Percentiles rank a stretch among this genome's conserved stretches.
phyloP scores from a whole-genome alignment of 805 yeast genomes.

The Lipomyces chichibuensis region DNA sequence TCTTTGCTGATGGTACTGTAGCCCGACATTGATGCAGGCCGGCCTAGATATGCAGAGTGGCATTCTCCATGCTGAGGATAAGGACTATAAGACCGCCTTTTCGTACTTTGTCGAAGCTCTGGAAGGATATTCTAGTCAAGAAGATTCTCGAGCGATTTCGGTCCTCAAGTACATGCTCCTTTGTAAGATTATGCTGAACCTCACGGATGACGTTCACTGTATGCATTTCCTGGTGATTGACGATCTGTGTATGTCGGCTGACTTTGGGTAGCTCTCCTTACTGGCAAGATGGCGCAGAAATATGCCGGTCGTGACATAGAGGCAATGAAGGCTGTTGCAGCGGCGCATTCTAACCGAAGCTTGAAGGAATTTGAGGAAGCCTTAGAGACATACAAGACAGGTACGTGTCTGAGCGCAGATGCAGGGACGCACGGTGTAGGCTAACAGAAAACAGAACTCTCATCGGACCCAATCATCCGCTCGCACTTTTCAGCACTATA shows the following conservation, averaged over 20 bases:
- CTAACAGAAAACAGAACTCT: constrained; percentile 56
- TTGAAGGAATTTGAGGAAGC: constrained; percentile 89
- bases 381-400: constrained; percentile 57
- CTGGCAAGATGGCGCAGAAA: constrained; percentile 71
- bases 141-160: constrained; percentile 59
- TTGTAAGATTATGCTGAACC: constrained; percentile 89
- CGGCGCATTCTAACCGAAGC: constrained; percentile 87
- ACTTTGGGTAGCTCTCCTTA: constrained; percentile 52
- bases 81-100: constrained; percentile 93
- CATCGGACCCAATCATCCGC: constrained; percentile 84
- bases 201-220: constrained; percentile 80
- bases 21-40: constrained; percentile 88
- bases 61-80: constrained; percentile 92
- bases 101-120: constrained; percentile 95
- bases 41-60: constrained; percentile 96
- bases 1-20: not conserved
- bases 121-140: constrained; percentile 79
- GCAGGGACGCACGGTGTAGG: not conserved
- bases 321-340: constrained; percentile 92
- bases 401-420: constrained; percentile 39
- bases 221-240: constrained; percentile 4
- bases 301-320: constrained; percentile 85
- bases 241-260: not conserved
- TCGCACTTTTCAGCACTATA: constrained; percentile 90
- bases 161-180: constrained; percentile 90